Evolutionary conservation across 1,284 basidiomycete genomes (phyloP).

Genomic region (Trichosporon sp.): DNA sequence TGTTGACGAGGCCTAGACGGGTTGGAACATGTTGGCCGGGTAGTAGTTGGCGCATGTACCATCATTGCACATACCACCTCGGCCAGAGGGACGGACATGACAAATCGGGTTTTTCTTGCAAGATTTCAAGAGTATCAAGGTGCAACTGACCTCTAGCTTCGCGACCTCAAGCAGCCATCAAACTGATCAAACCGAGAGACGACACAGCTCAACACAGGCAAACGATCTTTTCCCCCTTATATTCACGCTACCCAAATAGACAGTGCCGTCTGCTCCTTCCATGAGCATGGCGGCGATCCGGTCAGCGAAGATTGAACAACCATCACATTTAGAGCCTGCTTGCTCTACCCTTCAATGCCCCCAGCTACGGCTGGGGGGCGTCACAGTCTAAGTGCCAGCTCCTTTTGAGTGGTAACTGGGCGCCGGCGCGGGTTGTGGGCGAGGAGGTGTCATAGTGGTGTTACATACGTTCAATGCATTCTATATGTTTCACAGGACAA

Average conservation of each 20-base stretch:
- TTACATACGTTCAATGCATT: constrained; percentile 38
- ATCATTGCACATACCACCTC: constrained; percentile 28
- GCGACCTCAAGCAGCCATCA: background rate
- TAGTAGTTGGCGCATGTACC: constrained; percentile 36
- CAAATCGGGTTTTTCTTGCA: background rate
- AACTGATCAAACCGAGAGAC: background rate
- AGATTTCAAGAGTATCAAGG: background rate
- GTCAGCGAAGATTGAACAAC: constrained; percentile 49
- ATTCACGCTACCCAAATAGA: constrained; percentile 52
- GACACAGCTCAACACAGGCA: constrained; percentile 8
- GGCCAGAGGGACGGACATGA: constrained; percentile 15
- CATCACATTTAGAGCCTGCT: constrained; percentile 55
- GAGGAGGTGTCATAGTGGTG: constrained; percentile 55
- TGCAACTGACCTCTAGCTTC: background rate
- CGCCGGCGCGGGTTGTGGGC: constrained; percentile 44
- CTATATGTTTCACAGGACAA: background rate
- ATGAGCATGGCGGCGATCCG: constrained; percentile 52
- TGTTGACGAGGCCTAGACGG: constrained; percentile 40
- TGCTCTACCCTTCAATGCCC: constrained; percentile 46
- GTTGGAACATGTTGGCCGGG: constrained; percentile 31
- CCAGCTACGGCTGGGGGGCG: constrained; percentile 31
- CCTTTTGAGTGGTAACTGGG: constrained; percentile 41
- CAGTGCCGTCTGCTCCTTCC: constrained; percentile 51
- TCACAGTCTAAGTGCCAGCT: constrained; percentile 34
- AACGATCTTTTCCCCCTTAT: background rate